Evolutionary conservation across 2,329 filamentous ascomycete genomes (phyloP).

Genomic region (Phyllosticta citriasiana): DNA sequence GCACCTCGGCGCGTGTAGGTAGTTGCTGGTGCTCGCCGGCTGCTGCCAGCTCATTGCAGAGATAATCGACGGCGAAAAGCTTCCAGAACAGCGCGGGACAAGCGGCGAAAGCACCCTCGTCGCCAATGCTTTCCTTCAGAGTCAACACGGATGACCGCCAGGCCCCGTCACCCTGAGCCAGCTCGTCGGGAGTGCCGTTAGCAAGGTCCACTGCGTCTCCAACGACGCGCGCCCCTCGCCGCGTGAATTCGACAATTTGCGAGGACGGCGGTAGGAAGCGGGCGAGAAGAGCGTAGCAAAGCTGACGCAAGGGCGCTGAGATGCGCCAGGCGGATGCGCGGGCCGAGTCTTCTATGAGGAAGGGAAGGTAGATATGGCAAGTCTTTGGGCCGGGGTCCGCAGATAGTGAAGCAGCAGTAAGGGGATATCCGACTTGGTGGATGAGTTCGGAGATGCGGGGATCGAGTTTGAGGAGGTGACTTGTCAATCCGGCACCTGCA

Average conservation of each 20-base stretch:
- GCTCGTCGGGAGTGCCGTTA: neutral
- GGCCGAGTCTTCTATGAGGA: constrained; percentile 43
- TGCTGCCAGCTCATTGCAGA: constrained; percentile 1
- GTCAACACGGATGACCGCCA: neutral
- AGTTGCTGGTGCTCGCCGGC: neutral
- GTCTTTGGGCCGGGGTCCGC: neutral
- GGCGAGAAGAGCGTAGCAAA: constrained; percentile 31
- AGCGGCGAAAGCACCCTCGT: neutral
- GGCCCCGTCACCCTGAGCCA: neutral
- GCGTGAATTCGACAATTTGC: neutral
- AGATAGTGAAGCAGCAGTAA: constrained; percentile 21
- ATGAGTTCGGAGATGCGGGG: constrained; percentile 25
- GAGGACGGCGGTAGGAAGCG: neutral
- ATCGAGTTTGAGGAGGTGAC: constrained; percentile 20
- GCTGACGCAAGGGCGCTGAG: constrained; percentile 25
- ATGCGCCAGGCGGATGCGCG: constrained; percentile 34
- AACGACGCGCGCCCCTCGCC: neutral
- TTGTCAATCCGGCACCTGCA: neutral
- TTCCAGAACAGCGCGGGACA: constrained; percentile 4
- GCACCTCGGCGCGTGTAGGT: neutral
- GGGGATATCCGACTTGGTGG: constrained; percentile 15
- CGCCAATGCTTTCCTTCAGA: neutral
- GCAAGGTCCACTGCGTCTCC: neutral
- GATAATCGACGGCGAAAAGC: neutral
- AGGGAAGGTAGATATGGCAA: constrained; percentile 50